Base-by-base conservation (phyloP, 2,329 filamentous ascomycete species). In the Colletotrichum destructivum region DNA sequence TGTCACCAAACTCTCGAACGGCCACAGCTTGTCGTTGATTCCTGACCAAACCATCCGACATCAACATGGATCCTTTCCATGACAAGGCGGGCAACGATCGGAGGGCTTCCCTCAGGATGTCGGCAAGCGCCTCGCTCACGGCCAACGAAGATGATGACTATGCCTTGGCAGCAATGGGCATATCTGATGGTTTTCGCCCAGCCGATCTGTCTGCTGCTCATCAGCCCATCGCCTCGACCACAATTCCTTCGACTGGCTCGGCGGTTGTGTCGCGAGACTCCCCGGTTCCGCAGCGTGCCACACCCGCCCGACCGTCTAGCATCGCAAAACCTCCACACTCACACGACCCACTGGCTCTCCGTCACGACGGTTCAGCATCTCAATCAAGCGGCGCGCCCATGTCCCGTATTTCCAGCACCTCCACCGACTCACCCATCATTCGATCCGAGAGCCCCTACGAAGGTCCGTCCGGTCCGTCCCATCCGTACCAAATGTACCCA, bases 401-500 rank as follows among this genome's bases (percentile, higher is more conserved):
- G 18, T 73, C 73, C 4, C 60, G 73, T 3, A 61, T 71, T 16
- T 80, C 81, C 21, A 84, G 78, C 66, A 72, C 75, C 13, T 83
- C 82, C 4, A 82, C 81, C 54, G 78, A 80, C 2, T 79, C 81
- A n/a, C 78, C 81, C 3, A 80, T 82, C 49, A 77, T 86, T 23
- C 79, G 81, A 42, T 73, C 85, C 4, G 87, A 94, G 69, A 91
- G 89, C 69, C 92, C 92, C 15, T 93, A 94, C 75, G 88, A 88
- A 64, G 92, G 91, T 8, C 89, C 91, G 1, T 90, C 88, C 4
- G 92, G 91, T 3, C 94, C 94, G 21, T 96, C 93, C 64, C 93
- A 96, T 81, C 93, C 94, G 0, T 97, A 97, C 79, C 90, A 89
- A 75, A 92, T 96, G 90, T 97, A 97, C 80, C 90, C 92, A 8